A percentile compares a stretch with the other conserved stretches of the same genome.
Evolutionary conservation across 202 grass and related monocot species (phyloP).

Genomic region (Digitaria exilis): DNA sequence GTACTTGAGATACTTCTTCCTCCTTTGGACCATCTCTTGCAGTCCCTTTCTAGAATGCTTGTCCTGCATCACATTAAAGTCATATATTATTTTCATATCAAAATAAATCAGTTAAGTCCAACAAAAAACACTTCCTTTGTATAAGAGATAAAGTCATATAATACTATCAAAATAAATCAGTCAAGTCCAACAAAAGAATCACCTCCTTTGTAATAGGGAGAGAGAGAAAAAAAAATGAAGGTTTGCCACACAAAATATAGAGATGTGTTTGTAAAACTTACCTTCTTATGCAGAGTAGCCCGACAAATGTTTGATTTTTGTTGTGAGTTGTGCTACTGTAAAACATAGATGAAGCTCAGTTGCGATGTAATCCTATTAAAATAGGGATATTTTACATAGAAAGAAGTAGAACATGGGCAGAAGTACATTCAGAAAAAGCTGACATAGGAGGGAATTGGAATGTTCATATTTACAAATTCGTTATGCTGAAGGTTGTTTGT

Average conservation of each 20-base stretch:
- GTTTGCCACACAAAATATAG: neutral
- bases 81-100: neutral
- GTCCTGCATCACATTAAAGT: slow-evolving; percentile 45
- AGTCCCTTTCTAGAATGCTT: slow-evolving; percentile 92
- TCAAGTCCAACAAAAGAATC: neutral
- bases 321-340: slow-evolving; percentile 82
- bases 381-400: neutral
- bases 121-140: too few species aligned
- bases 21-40: slow-evolving; percentile 85
- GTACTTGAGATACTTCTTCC: slow-evolving; percentile 94
- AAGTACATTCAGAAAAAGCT: neutral
- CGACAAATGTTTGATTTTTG: slow-evolving; percentile 94
- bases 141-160: too few species aligned
- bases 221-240: neutral
- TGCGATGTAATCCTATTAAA: neutral
- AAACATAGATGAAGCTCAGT: slow-evolving; percentile 5
- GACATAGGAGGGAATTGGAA: neutral
- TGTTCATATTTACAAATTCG: neutral
- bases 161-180: neutral
- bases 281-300: slow-evolving; percentile 85
- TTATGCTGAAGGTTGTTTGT: neutral
- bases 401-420: neutral
- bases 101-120: too few species aligned
- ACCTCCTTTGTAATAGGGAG: neutral
- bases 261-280: slow-evolving; percentile 26